Evolutionary conservation across 2,329 filamentous ascomycete genomes (phyloP).

Genomic region (Akanthomyces uredinophilus): DNA sequence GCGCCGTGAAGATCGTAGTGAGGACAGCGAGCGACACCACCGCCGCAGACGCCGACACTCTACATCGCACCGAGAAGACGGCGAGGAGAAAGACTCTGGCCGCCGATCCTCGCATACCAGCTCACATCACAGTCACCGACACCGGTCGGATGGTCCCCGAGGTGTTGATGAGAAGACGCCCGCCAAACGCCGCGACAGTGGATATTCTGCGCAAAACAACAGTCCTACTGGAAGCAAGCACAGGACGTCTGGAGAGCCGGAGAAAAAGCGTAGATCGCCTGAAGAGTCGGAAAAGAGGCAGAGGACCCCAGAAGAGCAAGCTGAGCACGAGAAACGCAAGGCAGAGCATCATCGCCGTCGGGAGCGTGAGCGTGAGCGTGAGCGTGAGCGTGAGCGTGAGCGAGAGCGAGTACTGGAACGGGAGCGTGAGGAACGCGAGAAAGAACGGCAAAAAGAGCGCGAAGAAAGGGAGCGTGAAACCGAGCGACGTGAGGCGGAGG

Average conservation of each 20-base stretch:
- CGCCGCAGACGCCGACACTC: not conserved
- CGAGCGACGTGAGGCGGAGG: conserved; percentile 16
- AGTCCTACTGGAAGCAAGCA: conserved; percentile 29
- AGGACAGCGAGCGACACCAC: not conserved
- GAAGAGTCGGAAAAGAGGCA: conserved; percentile 19
- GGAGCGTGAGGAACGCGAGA: conserved; percentile 16
- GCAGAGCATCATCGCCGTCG: conserved; percentile 31
- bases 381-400: conserved; percentile 16
- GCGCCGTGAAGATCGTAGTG: not conserved
- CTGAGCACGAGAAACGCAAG: conserved; percentile 44
- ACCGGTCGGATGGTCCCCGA: conserved; percentile 32
- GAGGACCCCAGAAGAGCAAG: conserved; percentile 46
- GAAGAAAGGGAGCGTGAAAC: conserved; percentile 17
- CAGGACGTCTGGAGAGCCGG: conserved; percentile 42
- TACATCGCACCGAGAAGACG: conserved; percentile 21
- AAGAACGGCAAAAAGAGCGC: conserved; percentile 13
- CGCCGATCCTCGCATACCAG: conserved; percentile 23
- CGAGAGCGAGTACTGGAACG: conserved; percentile 14
- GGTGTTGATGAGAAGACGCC: conserved; percentile 26
- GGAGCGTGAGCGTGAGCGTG: conserved; percentile 16
- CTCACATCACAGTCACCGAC: conserved; percentile 31
- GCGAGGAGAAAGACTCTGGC: conserved; percentile 26
- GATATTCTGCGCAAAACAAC: conserved; percentile 38
- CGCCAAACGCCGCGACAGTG: conserved; percentile 41
- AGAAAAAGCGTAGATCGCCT: not conserved